phyloP scores from a whole-genome alignment of 1,284 basidiomycete genomes.

The Jaminaea rosea region DNA sequence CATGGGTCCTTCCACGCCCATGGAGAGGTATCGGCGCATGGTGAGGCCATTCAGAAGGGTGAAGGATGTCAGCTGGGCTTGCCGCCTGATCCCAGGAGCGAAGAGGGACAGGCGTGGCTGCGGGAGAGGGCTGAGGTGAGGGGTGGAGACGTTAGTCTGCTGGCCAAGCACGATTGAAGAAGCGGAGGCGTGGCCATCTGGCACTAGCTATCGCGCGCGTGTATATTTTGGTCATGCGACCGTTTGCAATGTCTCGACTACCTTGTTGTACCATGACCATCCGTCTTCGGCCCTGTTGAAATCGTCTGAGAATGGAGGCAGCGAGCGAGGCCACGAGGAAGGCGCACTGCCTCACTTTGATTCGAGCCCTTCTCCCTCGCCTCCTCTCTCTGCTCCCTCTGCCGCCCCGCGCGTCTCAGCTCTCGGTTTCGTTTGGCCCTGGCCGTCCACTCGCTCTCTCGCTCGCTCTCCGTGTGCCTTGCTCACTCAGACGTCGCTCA shows the following conservation, averaged over 20 bases:
- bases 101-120: conserved; percentile 29
- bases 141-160: conserved; percentile 16
- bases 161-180: conserved; percentile 19
- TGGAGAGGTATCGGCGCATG: conserved; percentile 2
- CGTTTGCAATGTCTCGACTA: not conserved
- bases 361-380: too few species aligned
- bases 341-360: too few species aligned
- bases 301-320: too few species aligned
- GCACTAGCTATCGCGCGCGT: too few species aligned
- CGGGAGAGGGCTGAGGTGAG: conserved; percentile 18
- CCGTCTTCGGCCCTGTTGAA: too few species aligned
- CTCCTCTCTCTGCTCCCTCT: too few species aligned
- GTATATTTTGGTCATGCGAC: too few species aligned
- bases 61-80: too few species aligned
- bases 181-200: not conserved
- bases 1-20: conserved; percentile 27
- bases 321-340: too few species aligned
- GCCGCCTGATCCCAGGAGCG: conserved; percentile 27
- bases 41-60: conserved; percentile 18
- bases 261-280: not conserved
- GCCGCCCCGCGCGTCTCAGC: too few species aligned
- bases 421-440: too few species aligned
- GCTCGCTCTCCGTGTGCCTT: not conserved
- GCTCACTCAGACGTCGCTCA: too few species aligned
- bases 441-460: not conserved